Evolutionary conservation across 2,329 filamentous ascomycete species (phyloP).

Genomic region (Thielaviopsis populi): DNA sequence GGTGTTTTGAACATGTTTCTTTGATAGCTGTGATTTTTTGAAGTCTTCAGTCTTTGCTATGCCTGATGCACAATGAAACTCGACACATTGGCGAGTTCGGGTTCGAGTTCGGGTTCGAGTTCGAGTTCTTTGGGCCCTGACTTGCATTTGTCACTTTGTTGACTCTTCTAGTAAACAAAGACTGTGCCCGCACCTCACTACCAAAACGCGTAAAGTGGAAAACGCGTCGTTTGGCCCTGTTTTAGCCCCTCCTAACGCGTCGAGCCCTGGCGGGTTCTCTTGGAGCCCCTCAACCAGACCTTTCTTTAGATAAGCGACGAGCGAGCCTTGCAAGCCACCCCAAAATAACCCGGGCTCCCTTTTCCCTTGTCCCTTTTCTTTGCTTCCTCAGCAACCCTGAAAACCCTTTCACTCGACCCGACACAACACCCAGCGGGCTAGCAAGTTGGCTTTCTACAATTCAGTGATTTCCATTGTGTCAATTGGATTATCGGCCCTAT

Average conservation of each 20-base stretch:
- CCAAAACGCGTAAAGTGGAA: slow-evolving; percentile 12
- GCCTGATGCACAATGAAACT: too few relatives aligned
- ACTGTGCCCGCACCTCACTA: too few relatives aligned
- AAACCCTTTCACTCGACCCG: not conserved
- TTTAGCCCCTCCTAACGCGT: slow-evolving; percentile 9
- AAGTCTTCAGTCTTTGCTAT: too few relatives aligned
- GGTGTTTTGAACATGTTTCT: too few relatives aligned
- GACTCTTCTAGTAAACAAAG: not conserved
- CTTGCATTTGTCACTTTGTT: not conserved
- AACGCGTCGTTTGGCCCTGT: slow-evolving; percentile 10
- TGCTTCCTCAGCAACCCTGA: not conserved
- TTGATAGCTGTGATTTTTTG: too few relatives aligned
- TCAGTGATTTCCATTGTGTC: not conserved
- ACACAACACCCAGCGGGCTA: not conserved
- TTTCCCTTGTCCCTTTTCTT: not conserved
- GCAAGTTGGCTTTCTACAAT: not conserved
- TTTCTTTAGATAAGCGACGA: not conserved
- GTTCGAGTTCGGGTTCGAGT: too few relatives aligned
- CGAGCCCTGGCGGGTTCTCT: slow-evolving; percentile 2
- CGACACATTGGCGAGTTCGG: too few relatives aligned
- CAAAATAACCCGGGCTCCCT: too few relatives aligned
- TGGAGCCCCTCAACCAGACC: slow-evolving; percentile 6
- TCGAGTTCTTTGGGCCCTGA: not conserved
- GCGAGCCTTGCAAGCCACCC: not conserved
- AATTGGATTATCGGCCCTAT: not conserved